These are phyloP conservation scores for Fagopyrum tataricum DNA, from an alignment of 148 eudicot genomes.

Conservation along the genomic window DNA sequence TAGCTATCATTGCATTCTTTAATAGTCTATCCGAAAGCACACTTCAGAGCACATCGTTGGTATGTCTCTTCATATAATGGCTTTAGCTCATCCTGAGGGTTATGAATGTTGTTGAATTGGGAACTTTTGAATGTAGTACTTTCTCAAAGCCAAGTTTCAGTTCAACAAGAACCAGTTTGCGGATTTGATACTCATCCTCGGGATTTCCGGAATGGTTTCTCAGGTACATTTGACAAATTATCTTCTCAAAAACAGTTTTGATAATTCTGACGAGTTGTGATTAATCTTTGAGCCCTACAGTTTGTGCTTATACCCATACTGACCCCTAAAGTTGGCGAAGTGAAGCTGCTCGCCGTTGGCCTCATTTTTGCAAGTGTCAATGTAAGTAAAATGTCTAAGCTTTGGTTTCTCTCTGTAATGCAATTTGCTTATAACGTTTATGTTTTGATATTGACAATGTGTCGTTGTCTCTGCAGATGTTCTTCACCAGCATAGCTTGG, in stretches of 20 bases:
- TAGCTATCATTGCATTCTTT: slow-evolving; percentile 61
- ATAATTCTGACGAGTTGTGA: no score
- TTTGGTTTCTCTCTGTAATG: slow-evolving; percentile 1
- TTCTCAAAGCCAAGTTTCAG: slow-evolving; percentile 71
- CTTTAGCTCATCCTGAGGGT: neutral
- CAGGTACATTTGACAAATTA: slow-evolving; percentile 42
- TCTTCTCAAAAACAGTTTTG: neutral
- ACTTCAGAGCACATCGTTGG: slow-evolving; percentile 47
- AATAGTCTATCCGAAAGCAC: slow-evolving; percentile 53
- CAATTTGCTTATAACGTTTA: neutral
- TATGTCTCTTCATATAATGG: slow-evolving; percentile 20
- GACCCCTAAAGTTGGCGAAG: slow-evolving; percentile 57
- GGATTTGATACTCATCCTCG: slow-evolving; percentile 60
- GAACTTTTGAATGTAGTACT: slow-evolving; percentile 40
- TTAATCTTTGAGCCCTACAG: slow-evolving; percentile 28
- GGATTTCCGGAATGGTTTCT: slow-evolving; percentile 59
- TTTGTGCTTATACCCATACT: slow-evolving; percentile 70
- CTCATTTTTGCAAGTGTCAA: slow-evolving; percentile 46
- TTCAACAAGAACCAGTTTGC: slow-evolving; percentile 82
- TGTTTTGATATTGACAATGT: no score
- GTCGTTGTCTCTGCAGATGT: slow-evolving; percentile 32
- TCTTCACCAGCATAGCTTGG: slow-evolving; percentile 62
- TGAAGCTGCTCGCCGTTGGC: slow-evolving; percentile 60
- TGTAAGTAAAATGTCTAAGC: slow-evolving; percentile 25
- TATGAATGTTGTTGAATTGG: neutral